These are phyloP conservation scores for Salix dunnii DNA, from an alignment of 345 rosid species.

Conservation along the genomic window DNA sequence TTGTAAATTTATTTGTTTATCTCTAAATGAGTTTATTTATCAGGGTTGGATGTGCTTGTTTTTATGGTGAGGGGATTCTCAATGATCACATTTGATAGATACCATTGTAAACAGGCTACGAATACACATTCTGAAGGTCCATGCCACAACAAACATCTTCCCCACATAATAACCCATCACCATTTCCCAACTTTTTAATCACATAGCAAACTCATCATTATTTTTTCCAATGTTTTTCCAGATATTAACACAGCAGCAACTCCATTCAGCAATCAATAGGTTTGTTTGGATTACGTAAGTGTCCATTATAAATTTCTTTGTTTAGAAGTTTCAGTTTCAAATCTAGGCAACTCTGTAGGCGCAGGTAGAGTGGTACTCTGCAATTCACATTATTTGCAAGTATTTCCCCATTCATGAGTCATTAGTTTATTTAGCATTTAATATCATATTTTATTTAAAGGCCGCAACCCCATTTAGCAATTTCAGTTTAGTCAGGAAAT, in stretches of 20 bases:
- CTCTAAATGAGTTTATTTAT: too few relatives aligned
- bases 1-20: too few relatives aligned
- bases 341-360: background rate
- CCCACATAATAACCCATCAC: background rate
- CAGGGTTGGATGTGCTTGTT: background rate
- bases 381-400: background rate
- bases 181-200: background rate
- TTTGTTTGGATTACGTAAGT: background rate
- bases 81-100: background rate
- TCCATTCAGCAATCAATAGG: background rate
- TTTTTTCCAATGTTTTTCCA: background rate
- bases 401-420: background rate
- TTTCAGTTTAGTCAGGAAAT: background rate
- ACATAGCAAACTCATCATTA: background rate
- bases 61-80: background rate
- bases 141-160: background rate
- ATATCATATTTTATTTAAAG: too few relatives aligned
- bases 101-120: background rate
- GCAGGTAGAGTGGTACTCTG: background rate
- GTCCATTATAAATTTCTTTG: background rate
- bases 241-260: background rate
- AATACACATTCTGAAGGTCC: background rate
- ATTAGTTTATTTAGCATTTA: background rate
- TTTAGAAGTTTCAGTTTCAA: background rate
- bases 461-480: background rate